Evolutionary conservation across 257 asterid species (phyloP).

Genomic region (Cinchona pubescens): DNA sequence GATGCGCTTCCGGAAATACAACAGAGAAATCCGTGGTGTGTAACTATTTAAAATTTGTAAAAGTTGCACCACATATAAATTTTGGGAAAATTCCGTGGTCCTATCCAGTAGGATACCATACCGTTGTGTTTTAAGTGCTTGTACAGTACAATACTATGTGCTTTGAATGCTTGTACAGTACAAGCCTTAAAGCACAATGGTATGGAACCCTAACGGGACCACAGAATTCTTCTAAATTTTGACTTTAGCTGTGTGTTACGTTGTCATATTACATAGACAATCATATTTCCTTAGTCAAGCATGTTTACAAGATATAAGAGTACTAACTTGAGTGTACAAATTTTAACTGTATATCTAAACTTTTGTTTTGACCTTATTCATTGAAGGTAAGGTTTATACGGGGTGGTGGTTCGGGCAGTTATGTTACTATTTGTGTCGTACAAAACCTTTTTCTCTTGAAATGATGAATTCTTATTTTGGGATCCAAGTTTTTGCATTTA

Average conservation of each 20-base stretch:
- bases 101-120: no score
- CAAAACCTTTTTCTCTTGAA: not conserved
- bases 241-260: not conserved
- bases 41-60: not conserved
- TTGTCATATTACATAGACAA: not conserved
- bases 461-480: not conserved
- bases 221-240: no score
- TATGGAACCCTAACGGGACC: no score
- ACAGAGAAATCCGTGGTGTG: constrained; percentile 72
- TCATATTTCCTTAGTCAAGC: not conserved
- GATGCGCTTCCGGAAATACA: constrained; percentile 27
- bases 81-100: no score
- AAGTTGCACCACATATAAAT: not conserved
- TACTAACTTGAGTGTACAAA: not conserved
- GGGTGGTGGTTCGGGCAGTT: not conserved
- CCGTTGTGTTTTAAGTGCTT: no score
- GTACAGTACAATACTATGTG: no score
- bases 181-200: no score
- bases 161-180: no score
- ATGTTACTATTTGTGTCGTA: not conserved
- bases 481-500: not conserved
- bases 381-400: not conserved
- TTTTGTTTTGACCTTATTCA: not conserved
- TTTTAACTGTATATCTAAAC: not conserved
- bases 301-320: not conserved